Percentiles rank a stretch among this genome's conserved stretches.
These are phyloP conservation scores for Rhizopus stolonifer DNA, from an alignment of 371 early-diverging fungal genomes.

Conservation along the genomic window DNA sequence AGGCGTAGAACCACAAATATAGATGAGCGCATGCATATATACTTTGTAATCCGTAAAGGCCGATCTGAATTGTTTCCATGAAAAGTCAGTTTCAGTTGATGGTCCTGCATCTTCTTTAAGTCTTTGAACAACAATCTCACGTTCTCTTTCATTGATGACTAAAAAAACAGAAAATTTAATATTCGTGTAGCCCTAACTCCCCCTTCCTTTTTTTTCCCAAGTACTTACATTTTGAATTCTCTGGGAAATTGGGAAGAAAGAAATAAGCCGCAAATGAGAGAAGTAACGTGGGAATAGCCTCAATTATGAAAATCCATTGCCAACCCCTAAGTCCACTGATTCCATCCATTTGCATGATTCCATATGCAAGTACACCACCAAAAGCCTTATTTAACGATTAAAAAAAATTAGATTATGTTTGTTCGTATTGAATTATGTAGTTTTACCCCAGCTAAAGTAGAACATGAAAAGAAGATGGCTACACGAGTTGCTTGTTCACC, in stretches of 20 bases:
- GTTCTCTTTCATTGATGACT: conserved; percentile 59
- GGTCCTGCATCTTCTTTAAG: conserved; percentile 62
- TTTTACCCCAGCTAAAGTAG: conserved; percentile 69
- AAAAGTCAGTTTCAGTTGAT: conserved; percentile 57
- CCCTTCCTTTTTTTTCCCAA: neutral
- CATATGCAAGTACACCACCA: conserved; percentile 61
- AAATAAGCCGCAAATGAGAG: conserved; percentile 60
- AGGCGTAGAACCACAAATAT: conserved; percentile 64
- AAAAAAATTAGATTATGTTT: neutral
- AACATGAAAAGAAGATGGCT: conserved; percentile 65
- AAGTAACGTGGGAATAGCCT: conserved; percentile 68
- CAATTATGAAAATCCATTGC: conserved; percentile 78
- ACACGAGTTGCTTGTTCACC: conserved; percentile 74
- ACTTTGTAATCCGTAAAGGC: conserved; percentile 61
- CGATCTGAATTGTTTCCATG: conserved; percentile 54
- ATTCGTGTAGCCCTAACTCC: neutral
- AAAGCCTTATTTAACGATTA: conserved; percentile 45
- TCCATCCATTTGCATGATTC: conserved; percentile 61
- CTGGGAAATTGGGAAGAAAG: conserved; percentile 72
- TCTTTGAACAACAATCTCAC: conserved; percentile 53
- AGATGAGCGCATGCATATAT: conserved; percentile 55
- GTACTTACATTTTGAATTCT: conserved; percentile 54
- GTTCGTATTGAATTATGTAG: neutral
- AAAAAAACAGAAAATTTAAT: neutral
- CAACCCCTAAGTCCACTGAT: conserved; percentile 47